Base-by-base conservation (phyloP, 2,329 filamentous ascomycete genomes). In the Fonsecaea erecta region DNA sequence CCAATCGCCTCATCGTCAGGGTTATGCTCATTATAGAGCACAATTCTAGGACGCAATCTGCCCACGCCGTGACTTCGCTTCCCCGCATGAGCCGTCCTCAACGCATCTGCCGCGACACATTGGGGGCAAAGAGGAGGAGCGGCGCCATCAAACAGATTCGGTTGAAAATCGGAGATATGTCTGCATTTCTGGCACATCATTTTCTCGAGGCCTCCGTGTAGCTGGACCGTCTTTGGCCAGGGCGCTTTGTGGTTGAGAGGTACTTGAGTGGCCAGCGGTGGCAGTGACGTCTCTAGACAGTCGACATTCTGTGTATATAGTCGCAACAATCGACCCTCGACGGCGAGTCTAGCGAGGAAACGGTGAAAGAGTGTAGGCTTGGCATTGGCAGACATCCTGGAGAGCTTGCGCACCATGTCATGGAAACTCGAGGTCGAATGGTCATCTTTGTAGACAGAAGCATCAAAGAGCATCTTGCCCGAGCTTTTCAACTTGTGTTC, bases 281-380 rank as follows among this genome's bases (percentile, higher is more conserved):
- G 82, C 77, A 99, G 85, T 7, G 88, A 86, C 0, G 92, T 95
- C 73, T 99, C 95, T 70, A 99, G 90, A 64, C 93, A 92, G 79
- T 99, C 95, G 35, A 99, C 94, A 72, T 99, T 99, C 75, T 99
- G 95, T 2, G 92, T 94, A 77, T 99, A 99, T 6, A 99, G 84
- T 51, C 95, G 91, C 75, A 97, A 82, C 26, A 99, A 80, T 21
- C 95, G 91, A 51, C 90, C 91, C 78, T 98, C 93, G 64, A 91
- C 86, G 3, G 94, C 92, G 24, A 99, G 83, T 2, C 93, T 94
- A 54, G 95, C 95, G 51, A 99, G 85, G 77, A 99, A 85, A 75
- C 97, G 91, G 81, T 99, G 95, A 75, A 99, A 99, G 1, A 87
- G 83, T 0, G 95, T 97, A 12, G 95, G 93, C 69, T 88, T 80